Evolutionary conservation across 495 filamentous ascomycete genomes (phyloP).

Genomic region (Penicillium alfredii): DNA sequence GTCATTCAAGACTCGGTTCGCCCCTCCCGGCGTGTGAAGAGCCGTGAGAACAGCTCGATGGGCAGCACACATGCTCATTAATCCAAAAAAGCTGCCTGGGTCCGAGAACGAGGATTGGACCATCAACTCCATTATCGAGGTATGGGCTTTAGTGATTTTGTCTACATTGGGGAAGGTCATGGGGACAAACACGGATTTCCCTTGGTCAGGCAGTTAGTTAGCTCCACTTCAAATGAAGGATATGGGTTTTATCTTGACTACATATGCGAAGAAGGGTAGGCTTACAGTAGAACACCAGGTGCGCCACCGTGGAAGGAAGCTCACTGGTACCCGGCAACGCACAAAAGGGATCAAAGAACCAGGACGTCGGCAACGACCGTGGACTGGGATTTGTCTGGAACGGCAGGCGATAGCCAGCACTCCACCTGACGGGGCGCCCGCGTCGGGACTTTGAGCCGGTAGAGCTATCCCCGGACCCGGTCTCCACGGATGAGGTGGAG

Average conservation of each 20-base stretch:
- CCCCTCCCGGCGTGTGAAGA: conserved; percentile 1
- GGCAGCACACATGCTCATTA: conserved; percentile 35
- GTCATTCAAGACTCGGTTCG: conserved; percentile 13
- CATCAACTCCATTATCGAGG: conserved; percentile 27
- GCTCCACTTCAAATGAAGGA: background rate
- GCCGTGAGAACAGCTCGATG: conserved; percentile 26
- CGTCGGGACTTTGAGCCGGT: conserved; percentile 7
- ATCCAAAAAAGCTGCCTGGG: conserved; percentile 30
- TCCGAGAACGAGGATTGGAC: conserved; percentile 29
- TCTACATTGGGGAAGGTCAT: conserved; percentile 33
- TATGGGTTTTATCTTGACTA: too few relatives aligned
- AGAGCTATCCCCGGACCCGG: conserved; percentile 1
- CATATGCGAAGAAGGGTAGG: too few relatives aligned
- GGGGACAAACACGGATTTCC: conserved; percentile 30
- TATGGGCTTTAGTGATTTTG: conserved; percentile 11
- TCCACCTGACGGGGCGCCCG: conserved; percentile 15
- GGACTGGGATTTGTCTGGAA: conserved; percentile 15
- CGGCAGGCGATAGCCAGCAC: conserved; percentile 9
- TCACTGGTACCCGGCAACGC: conserved; percentile 23
- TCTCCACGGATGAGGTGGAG: conserved; percentile 6
- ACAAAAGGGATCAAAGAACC: conserved; percentile 31
- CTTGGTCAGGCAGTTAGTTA: conserved; percentile 13
- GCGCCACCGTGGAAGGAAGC: conserved; percentile 17
- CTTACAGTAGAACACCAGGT: conserved; percentile 32
- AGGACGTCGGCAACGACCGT: conserved; percentile 15